Base-by-base conservation (phyloP, 2,329 filamentous ascomycete species). In the Daldinia sp. region DNA sequence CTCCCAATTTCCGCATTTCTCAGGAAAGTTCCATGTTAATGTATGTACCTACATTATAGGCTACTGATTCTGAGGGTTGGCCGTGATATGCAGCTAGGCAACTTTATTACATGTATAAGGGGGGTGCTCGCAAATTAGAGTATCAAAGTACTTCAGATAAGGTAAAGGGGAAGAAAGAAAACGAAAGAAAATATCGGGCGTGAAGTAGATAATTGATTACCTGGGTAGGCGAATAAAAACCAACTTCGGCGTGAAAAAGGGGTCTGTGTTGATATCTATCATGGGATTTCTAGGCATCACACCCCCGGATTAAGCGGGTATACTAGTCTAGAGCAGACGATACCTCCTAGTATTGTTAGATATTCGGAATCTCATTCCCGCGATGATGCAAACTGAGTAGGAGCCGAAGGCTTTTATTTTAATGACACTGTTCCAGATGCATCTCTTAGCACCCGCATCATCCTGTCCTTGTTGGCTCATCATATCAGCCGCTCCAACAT, bases 401-500 rank as follows among this genome's bases (percentile, higher is more conserved):
- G 32, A 43, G 54, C n/a, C 57, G 27, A 52, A 39, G 32, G 35
- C 32, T 43, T 43, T n/a, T n/a, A n/a, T n/a, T 35, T 41, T 29
- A 35, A 49, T 47, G 50, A 61, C 54, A 59, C 37, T 34, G 30
- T 48, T 50, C 47, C 21, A 29, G 43, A 62, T 64, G 58, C 53
- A 58, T 35, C 30, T 48, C 60, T 41, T 10, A 30, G 56, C 45
- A 61, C 35, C 30, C 30, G 49, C 59, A 30, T 51, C 54, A 39
- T 54, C 56, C 30, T 61, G 49, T 50, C 53, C 56, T 27, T 61
- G 57, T 53, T 37, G 47, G 45, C 35, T 58, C 64, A 51, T 65
- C 57, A 64, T 68, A 63, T n/a, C 63, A 68, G 23, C 56, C 51
- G 53, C 53, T 47, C 57, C 30, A 48, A 27, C 45, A 72, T 70